phyloP scores from a whole-genome alignment of 768 basidiomycete species.

The Scleroderma bovista region DNA sequence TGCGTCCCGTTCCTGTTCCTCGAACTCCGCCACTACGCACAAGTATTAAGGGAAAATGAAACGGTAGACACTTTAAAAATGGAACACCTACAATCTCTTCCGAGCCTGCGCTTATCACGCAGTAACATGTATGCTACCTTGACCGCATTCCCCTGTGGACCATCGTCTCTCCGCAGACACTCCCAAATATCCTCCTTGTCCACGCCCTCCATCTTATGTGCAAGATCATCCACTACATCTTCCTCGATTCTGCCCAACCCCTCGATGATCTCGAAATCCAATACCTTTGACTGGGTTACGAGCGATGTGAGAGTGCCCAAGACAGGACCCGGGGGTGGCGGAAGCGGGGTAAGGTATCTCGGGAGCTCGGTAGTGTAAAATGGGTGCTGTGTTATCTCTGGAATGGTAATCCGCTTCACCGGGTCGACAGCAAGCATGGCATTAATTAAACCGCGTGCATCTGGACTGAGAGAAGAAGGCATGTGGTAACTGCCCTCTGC shows the following conservation, averaged over 20 bases:
- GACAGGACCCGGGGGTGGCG: slow-evolving; percentile 71
- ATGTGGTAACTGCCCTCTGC: slow-evolving; percentile 83
- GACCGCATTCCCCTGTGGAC: slow-evolving; percentile 83
- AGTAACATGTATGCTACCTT: slow-evolving; percentile 96
- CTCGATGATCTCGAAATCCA: slow-evolving; percentile 84
- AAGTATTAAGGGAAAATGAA: slow-evolving; percentile 9
- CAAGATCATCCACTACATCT: slow-evolving; percentile 81
- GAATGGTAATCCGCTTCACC: slow-evolving; percentile 88
- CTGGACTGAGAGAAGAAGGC: slow-evolving; percentile 72
- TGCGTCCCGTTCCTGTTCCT: slow-evolving; percentile 83
- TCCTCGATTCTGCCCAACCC: slow-evolving; percentile 91
- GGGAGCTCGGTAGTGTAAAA: slow-evolving; percentile 87
- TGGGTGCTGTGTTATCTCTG: slow-evolving; percentile 85
- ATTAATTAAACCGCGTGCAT: slow-evolving; percentile 74
- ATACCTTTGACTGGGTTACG: slow-evolving; percentile 57
- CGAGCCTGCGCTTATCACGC: slow-evolving; percentile 78
- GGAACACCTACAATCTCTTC: slow-evolving; percentile 69
- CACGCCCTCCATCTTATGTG: slow-evolving; percentile 64
- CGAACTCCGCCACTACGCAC: slow-evolving; percentile 60
- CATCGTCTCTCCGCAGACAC: slow-evolving; percentile 76
- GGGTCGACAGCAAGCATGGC: slow-evolving; percentile 94
- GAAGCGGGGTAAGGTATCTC: slow-evolving; percentile 80
- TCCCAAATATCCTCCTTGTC: slow-evolving; percentile 85
- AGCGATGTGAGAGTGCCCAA: slow-evolving; percentile 69
- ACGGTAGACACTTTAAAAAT: neutral